Base-by-base conservation (phyloP, 805 yeast genomes). In the Candida ulmi region DNA sequence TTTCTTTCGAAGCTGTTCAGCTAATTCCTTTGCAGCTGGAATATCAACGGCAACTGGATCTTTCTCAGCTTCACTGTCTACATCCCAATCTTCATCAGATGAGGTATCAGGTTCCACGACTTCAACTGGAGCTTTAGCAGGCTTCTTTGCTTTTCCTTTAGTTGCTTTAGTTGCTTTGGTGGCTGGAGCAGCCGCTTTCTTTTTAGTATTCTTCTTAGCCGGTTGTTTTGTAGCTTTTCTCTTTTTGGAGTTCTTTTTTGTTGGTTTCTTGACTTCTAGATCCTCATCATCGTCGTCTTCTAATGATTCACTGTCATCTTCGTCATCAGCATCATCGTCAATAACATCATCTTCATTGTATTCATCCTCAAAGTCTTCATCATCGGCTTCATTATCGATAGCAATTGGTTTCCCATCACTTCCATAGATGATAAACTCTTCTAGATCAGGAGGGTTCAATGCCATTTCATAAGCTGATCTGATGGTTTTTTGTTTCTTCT, bases 391-490 rank as follows among this genome's bases (percentile, higher is more conserved):
- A 29, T 61, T 62, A 33, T 51, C 57, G 11, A 54, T 50, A 8
- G 51, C 52, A 15, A 48, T 54, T 27, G 70, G 68, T 43, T 62
- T 65, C 2, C 73, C 76, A 49, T 60, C 55, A 40, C 66, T 63
- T 18, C 68, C 72, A 58, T 51, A 67, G 30, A 52, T 51, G 9
- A 65, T 66, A 45, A 72, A 68, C 23, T 67, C 76, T 28, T 72
- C 76, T 15, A 66, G 54, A 15, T 61, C 60, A 1, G 77, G 72
- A 2, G 81, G 76, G 27, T 74, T 72, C 21, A 64, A 52, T 1
- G 87, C 80, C 50, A 77, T 66, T 43, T 68, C 61, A 52, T 75
- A 79, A 1, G 84, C 84, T 36, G 57, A 57, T 36, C 61, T 65
- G 36, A 78, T 67, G 17, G 68, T 51, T 39, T 68, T 71, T 51